Evolutionary conservation across 495 filamentous ascomycete species (phyloP), one percentile per base, ranked within the genome.

Genomic region (Aspergillus steynii): DNA sequence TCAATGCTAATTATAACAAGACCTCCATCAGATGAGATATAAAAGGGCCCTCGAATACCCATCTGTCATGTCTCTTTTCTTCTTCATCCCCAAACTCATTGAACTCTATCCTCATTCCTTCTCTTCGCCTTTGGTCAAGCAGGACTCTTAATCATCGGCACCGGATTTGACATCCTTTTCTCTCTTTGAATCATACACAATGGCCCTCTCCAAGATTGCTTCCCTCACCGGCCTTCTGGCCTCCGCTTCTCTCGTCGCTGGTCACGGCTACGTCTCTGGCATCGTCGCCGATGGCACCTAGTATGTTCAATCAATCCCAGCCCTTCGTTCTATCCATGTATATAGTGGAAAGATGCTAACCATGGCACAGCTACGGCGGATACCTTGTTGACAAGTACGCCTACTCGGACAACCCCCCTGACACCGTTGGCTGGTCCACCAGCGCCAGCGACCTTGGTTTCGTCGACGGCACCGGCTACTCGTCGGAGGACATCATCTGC

Each of bases 401-500:
- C 56, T 77, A 76, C 61, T 53, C 62, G 52, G 51, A 71, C 34
- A 66, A 77, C 62, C 79, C 82, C 5, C 85, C 83, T 8, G 70
- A 76, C 7, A 75, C 82, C 10, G 79, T 83, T 53, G 84, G 79
- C 55, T 88, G 85, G 85, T 71, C 77, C 27, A 81, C 78, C 29
- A 73, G 77, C n/a, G 79, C 82, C 57, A 80, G 80, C 9, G 82
- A 86, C 66, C 81, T 84, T 50, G 86, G 86, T 29, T 88, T 84
- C 74, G 75, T 87, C 37, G 72, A 76, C 34, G 80, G 80, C 50
- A 70, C 72, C 46, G 74, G 68, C 31, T 81, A 81, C 64, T 75
- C 74, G 50, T 77, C 71, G 59, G 62, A 73, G 20, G 84, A 90
- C 66, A 91, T 92, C 61, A 81, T 86, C 73, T 93, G 90, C 78